Evolutionary conservation across 306 rosid genomes (phyloP).

Genomic region (Cicer cuneatum): DNA sequence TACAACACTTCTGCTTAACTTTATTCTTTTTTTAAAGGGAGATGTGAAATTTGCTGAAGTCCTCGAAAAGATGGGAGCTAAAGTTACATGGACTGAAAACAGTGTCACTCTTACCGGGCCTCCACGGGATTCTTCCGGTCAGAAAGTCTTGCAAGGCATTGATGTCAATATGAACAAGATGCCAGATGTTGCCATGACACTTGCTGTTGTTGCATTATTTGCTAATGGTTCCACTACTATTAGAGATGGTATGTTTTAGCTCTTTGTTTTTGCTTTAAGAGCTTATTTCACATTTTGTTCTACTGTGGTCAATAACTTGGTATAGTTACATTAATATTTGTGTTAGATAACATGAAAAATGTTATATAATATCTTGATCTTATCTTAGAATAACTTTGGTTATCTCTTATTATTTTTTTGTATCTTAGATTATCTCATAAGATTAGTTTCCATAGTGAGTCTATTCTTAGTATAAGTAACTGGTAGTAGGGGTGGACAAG

Average conservation of each 20-base stretch:
- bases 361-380: neutral
- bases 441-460: neutral
- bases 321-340: constrained; percentile 22
- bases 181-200: constrained; percentile 99
- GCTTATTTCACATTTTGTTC: constrained; percentile 3
- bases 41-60: constrained; percentile 97
- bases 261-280: constrained; percentile 2
- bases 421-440: constrained; percentile 1
- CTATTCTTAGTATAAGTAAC: neutral
- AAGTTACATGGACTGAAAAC: constrained; percentile 94
- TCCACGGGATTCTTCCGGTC: constrained; percentile 62
- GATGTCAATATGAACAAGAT: constrained; percentile 99
- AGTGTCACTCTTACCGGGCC: constrained; percentile 92
- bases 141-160: constrained; percentile 70
- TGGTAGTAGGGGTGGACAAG: too few species aligned
- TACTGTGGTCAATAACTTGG: neutral
- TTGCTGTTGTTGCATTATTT: constrained; percentile 94
- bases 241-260: constrained; percentile 79
- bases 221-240: constrained; percentile 88
- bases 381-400: neutral
- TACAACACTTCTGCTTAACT: constrained; percentile 16
- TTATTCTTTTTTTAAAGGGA: constrained; percentile 61
- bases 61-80: constrained; percentile 97
- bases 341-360: constrained; percentile 17
- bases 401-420: neutral